Percentiles rank a stretch among this genome's conserved stretches.
Conservation (phyloP, 2,329 filamentous ascomycete species). For the Polytolypa hystricis region DNA sequence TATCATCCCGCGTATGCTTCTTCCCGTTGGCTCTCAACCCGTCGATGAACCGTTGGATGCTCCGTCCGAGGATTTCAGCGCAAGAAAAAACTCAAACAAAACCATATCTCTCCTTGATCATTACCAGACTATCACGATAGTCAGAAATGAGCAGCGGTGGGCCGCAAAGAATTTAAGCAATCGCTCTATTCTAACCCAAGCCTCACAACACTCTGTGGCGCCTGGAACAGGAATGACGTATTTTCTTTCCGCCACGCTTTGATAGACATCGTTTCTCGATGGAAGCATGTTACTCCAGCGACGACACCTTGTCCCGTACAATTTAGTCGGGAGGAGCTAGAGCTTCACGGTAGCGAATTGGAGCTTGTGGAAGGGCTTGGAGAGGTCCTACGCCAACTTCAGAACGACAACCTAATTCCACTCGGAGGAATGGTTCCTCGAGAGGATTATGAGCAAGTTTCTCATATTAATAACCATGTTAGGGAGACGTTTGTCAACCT, state of each 20-base stretch:
- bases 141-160: neutral
- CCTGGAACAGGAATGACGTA: neutral
- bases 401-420: neutral
- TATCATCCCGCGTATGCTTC: neutral
- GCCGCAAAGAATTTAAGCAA: neutral
- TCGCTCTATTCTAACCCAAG: neutral
- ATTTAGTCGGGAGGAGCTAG: neutral
- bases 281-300: neutral
- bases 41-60: neutral
- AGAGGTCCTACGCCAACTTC: neutral
- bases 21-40: neutral
- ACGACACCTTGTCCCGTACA: neutral
- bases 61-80: neutral
- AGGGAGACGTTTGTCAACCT: neutral
- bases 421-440: neutral
- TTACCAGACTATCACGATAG: neutral
- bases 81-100: no score
- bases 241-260: constrained; percentile 1
- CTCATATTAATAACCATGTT: neutral
- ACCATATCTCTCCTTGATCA: neutral
- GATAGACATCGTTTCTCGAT: neutral
- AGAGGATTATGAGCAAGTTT: neutral
- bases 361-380: neutral
- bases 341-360: neutral
- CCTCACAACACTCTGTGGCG: neutral